These are phyloP conservation scores for Talaromyces thailandensis DNA, from an alignment of 495 filamentous ascomycete species.

Conservation along the genomic window DNA sequence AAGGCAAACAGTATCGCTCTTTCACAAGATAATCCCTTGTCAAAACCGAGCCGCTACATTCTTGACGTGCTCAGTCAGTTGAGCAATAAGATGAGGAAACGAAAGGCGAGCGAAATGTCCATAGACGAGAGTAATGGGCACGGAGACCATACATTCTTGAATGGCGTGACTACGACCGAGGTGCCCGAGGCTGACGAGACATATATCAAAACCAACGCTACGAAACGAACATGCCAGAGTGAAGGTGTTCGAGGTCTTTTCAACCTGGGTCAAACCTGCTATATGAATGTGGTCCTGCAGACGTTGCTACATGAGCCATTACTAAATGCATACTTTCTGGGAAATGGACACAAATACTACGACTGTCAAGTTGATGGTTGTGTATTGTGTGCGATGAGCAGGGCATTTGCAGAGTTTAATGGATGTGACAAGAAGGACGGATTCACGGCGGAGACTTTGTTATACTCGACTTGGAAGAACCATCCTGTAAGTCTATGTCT, in stretches of 20 bases:
- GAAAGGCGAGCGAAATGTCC: constrained; percentile 3
- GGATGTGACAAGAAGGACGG: constrained; percentile 70
- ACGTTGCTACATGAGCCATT: constrained; percentile 81
- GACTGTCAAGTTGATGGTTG: constrained; percentile 63
- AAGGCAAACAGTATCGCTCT: neutral
- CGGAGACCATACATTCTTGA: neutral
- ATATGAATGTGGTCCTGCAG: constrained; percentile 86
- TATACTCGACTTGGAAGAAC: constrained; percentile 71
- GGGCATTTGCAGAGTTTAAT: constrained; percentile 88
- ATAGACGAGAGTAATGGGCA: neutral
- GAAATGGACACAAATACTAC: constrained; percentile 65
- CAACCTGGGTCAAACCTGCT: constrained; percentile 91
- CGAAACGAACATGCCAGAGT: constrained; percentile 33
- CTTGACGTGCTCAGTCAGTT: neutral
- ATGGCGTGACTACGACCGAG: neutral
- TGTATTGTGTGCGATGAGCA: constrained; percentile 78
- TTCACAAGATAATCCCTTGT: neutral
- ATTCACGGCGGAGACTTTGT: constrained; percentile 72
- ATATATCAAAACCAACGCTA: constrained; percentile 34
- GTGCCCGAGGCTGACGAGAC: constrained; percentile 21
- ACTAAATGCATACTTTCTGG: constrained; percentile 76
- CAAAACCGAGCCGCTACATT: constrained; percentile 2
- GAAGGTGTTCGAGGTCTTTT: constrained; percentile 73
- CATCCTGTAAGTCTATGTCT: constrained; percentile 33
- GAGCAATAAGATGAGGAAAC: constrained; percentile 1